Evolutionary conservation across 768 basidiomycete genomes (phyloP).

Genomic region (Zangia roseola): DNA sequence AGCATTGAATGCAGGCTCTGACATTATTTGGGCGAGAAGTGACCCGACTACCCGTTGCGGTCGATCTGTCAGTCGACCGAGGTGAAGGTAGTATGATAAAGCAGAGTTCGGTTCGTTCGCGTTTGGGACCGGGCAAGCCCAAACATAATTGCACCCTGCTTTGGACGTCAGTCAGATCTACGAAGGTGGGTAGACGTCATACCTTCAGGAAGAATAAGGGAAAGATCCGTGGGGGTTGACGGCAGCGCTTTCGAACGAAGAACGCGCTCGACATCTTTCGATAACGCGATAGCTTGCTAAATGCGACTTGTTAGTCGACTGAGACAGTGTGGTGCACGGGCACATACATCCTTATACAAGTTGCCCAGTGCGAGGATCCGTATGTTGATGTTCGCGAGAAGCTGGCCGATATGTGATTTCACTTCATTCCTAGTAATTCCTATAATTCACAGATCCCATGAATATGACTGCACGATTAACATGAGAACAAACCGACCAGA

Average conservation of each 20-base stretch:
- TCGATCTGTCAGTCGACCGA: constrained; percentile 67
- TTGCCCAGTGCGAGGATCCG: constrained; percentile 83
- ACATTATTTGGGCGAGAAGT: constrained; percentile 78
- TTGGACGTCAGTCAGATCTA: constrained; percentile 12
- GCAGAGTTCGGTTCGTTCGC: constrained; percentile 84
- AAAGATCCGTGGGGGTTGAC: constrained; percentile 37
- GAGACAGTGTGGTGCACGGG: background rate
- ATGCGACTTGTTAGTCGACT: constrained; percentile 3
- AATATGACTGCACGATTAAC: background rate
- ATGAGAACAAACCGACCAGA: constrained; percentile 48
- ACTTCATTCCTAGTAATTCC: constrained; percentile 74
- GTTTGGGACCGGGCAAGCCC: constrained; percentile 70
- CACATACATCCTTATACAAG: constrained; percentile 72
- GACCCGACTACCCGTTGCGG: constrained; percentile 62
- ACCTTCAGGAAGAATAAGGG: constrained; percentile 74
- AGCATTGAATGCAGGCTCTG: constrained; percentile 89
- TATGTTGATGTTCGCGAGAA: constrained; percentile 67
- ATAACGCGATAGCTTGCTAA: constrained; percentile 76
- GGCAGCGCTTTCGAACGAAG: constrained; percentile 52
- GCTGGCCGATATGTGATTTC: constrained; percentile 51
- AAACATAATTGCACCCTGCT: constrained; percentile 69
- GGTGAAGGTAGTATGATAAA: constrained; percentile 80
- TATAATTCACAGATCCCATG: constrained; percentile 27
- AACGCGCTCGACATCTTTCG: constrained; percentile 67
- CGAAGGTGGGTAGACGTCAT: constrained; percentile 12